Conservation (phyloP, 306 rosid species). For the Cucurbita moschata region DNA sequence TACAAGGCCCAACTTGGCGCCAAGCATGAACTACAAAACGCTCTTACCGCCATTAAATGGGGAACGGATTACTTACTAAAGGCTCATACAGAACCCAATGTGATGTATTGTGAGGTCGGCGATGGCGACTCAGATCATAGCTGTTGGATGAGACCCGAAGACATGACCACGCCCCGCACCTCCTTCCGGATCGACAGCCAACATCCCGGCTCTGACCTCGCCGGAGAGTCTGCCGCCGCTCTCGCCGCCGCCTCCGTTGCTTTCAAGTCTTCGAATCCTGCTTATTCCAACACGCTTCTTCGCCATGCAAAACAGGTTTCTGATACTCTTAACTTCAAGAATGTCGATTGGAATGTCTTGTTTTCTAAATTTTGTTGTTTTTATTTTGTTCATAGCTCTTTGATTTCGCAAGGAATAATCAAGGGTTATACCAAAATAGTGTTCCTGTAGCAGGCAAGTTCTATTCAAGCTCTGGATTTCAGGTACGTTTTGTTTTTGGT, state of each 20-base stretch:
- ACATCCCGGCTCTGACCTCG: slow-evolving; percentile 50
- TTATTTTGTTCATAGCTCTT: slow-evolving; percentile 21
- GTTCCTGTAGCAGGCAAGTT: slow-evolving; percentile 8
- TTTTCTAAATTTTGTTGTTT: neutral
- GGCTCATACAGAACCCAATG: slow-evolving; percentile 29
- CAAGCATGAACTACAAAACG: slow-evolving; percentile 20
- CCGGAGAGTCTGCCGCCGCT: slow-evolving; percentile 53
- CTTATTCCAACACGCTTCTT: slow-evolving; percentile 16
- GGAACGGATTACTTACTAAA: slow-evolving; percentile 48
- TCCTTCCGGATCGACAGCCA: slow-evolving; percentile 18
- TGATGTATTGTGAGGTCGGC: slow-evolving; percentile 38
- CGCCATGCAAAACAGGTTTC: slow-evolving; percentile 35
- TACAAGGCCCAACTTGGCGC: slow-evolving; percentile 10
- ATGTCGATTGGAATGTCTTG: no score
- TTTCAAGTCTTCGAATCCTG: neutral
- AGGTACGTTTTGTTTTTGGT: slow-evolving; percentile 15
- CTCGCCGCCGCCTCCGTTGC: slow-evolving; percentile 47
- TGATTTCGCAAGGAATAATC: slow-evolving; percentile 24
- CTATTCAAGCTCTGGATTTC: slow-evolving; percentile 44
- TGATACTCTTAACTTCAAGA: no score
- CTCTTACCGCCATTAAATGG: slow-evolving; percentile 39
- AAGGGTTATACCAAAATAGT: slow-evolving; percentile 28
- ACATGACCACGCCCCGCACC: slow-evolving; percentile 36
- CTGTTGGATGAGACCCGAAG: slow-evolving; percentile 65
- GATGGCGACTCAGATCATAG: slow-evolving; percentile 36